Evolutionary conservation across 805 yeast genomes (phyloP).

Genomic region (Suhomyces xylopsoci): DNA sequence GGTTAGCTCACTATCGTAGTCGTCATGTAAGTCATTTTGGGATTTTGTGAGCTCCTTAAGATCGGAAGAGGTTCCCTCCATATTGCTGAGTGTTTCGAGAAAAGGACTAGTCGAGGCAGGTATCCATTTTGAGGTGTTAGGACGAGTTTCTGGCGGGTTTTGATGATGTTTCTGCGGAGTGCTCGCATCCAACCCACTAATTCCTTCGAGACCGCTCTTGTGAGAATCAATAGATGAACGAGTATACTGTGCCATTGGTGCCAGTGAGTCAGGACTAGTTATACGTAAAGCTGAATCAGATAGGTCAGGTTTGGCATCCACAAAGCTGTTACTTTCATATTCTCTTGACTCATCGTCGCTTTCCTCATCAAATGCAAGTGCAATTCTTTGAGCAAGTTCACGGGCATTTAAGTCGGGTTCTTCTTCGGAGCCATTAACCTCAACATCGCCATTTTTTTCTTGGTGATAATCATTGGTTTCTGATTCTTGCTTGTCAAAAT

Average conservation of each 20-base stretch:
- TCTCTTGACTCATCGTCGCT: neutral
- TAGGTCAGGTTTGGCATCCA: neutral
- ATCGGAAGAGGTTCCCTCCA: slow-evolving; percentile 36
- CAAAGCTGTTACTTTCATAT: neutral
- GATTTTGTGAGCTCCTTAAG: slow-evolving; percentile 33
- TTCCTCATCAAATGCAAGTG: neutral
- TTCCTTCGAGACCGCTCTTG: neutral
- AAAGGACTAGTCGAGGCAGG: slow-evolving; percentile 9
- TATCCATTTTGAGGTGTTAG: slow-evolving; percentile 3
- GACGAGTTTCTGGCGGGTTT: neutral
- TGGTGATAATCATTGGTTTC: neutral
- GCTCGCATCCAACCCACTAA: slow-evolving; percentile 13
- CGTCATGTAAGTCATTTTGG: slow-evolving; percentile 50
- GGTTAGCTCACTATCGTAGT: slow-evolving; percentile 62
- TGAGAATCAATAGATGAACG: slow-evolving; percentile 2
- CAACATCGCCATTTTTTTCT: neutral
- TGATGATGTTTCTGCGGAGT: slow-evolving; percentile 11
- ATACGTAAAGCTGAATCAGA: neutral
- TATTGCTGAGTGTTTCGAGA: slow-evolving; percentile 17
- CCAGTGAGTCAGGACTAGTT: neutral
- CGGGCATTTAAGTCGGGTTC: neutral
- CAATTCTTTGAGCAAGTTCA: neutral
- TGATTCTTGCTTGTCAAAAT: neutral
- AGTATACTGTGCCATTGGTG: slow-evolving; percentile 9
- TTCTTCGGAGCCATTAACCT: neutral